phyloP scores from a whole-genome alignment of 2,329 filamentous ascomycete species.

The Ceratocystis harringtonii region DNA sequence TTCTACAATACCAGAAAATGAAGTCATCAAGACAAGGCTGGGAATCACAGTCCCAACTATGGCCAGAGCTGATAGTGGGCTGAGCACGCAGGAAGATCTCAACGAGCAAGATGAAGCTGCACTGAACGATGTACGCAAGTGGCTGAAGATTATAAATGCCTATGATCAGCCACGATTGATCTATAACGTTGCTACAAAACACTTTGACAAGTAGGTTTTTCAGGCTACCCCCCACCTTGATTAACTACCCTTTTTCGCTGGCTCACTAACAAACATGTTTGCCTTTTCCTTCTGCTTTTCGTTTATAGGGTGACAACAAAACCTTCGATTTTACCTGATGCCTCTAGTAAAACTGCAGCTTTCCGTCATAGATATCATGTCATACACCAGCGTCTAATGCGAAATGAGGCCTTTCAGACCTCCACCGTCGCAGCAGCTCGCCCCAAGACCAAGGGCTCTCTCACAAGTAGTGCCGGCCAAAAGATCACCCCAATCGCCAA shows the following conservation, averaged over 20 bases:
- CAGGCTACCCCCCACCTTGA: background rate
- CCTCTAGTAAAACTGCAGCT: constrained; percentile 66
- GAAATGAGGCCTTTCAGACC: constrained; percentile 84
- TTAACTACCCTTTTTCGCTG: background rate
- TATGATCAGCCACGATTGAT: constrained; percentile 70
- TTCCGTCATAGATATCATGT: constrained; percentile 88
- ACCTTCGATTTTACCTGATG: constrained; percentile 57
- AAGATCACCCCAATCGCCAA: constrained; percentile 77
- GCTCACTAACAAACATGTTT: background rate
- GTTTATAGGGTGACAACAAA: constrained; percentile 40
- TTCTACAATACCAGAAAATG: constrained; percentile 30
- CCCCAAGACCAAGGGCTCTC: constrained; percentile 37
- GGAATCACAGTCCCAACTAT: constrained; percentile 25
- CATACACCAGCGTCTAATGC: constrained; percentile 77
- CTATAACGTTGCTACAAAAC: constrained; percentile 70
- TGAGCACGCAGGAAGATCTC: constrained; percentile 41
- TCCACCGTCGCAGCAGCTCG: constrained; percentile 54
- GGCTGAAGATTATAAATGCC: constrained; percentile 70
- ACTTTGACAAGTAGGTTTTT: constrained; percentile 58
- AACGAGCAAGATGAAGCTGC: constrained; percentile 43
- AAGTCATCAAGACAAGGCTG: constrained; percentile 39
- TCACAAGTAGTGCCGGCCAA: constrained; percentile 54
- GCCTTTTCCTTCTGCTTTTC: constrained; percentile 12
- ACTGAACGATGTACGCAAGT: constrained; percentile 56
- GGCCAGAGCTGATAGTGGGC: constrained; percentile 42